Percentiles rank a stretch among this genome's conserved stretches.
These are phyloP conservation scores for Monosporascus ibericus DNA, from an alignment of 2,329 filamentous ascomycete genomes.

Conservation along the genomic window DNA sequence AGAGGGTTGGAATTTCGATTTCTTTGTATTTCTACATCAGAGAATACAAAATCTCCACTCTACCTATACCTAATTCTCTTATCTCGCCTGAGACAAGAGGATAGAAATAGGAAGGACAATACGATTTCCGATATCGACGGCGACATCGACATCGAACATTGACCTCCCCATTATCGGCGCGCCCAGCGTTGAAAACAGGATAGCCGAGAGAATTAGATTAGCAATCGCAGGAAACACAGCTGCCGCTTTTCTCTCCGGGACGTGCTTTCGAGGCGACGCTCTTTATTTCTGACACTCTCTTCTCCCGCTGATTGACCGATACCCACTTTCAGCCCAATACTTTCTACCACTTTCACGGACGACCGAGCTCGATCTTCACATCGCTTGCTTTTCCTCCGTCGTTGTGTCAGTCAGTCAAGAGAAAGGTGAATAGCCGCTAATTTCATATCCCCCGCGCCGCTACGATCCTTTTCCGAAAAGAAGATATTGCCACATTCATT, in stretches of 20 bases:
- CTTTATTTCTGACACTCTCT: neutral
- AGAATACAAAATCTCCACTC: neutral
- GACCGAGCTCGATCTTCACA: neutral
- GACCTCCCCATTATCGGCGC: neutral
- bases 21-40: neutral
- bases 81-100: neutral
- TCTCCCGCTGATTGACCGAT: neutral
- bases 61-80: neutral
- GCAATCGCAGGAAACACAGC: neutral
- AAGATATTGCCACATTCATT: neutral
- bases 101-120: neutral
- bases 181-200: neutral
- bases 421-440: neutral
- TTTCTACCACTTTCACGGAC: neutral
- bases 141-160: neutral
- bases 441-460: neutral
- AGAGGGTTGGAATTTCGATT: neutral
- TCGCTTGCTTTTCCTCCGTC: neutral
- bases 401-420: neutral
- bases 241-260: neutral
- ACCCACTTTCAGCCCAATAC: neutral
- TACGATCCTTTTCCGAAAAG: neutral
- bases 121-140: neutral
- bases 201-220: neutral
- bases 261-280: neutral